Evolutionary conservation across 2,329 filamentous ascomycete genomes (phyloP), one percentile per base, ranked within the genome.

Genomic region (Xylaria sp.): DNA sequence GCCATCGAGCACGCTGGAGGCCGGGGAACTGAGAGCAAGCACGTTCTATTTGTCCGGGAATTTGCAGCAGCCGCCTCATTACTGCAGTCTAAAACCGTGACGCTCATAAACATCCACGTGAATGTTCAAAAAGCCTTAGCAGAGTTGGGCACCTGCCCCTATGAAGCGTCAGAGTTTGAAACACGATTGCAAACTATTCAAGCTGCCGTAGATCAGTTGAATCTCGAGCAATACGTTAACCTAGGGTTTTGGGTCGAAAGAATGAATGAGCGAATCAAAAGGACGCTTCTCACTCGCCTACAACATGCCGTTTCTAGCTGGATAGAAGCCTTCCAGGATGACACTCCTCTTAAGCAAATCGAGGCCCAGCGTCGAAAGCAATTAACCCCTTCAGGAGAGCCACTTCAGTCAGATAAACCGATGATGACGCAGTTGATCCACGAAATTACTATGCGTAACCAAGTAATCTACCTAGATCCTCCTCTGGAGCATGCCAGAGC

Each of bases 391-490:
- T 72, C 74, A 12, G 75, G 76, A 4, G 83, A 84, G 31, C 77
- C 79, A 51, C 67, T 69, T 46, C 83, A 80, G 67, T 78, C 79
- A 33, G 83, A 87, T 60, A 78, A 79, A 2, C 92, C 92, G 0
- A 83, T 83, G 3, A 87, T 96, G 78, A 88, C 86, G 71, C 87
- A 85, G 31, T 84, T 96, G 23, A 84, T 95, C 15, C 92, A 97
- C 70, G 95, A 99, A 75, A 90, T 99, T 57, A 95, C 92, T 5
- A 99, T 99, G 92, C 91, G 92, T 33, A 98, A 98, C 71, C 95
- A 99, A 76, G 91, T 97, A 68, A 97, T 99, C 69, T 97, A 96
- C 73, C 86, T 99, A 25, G 95, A 97, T 56, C 96, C 95, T 3
- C 95, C 95, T 4, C 82, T 98, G 54, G 93, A 97, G 74, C 95